phyloP scores from a whole-genome alignment of 1,284 basidiomycete genomes.

The Puccinia brachypodii region DNA sequence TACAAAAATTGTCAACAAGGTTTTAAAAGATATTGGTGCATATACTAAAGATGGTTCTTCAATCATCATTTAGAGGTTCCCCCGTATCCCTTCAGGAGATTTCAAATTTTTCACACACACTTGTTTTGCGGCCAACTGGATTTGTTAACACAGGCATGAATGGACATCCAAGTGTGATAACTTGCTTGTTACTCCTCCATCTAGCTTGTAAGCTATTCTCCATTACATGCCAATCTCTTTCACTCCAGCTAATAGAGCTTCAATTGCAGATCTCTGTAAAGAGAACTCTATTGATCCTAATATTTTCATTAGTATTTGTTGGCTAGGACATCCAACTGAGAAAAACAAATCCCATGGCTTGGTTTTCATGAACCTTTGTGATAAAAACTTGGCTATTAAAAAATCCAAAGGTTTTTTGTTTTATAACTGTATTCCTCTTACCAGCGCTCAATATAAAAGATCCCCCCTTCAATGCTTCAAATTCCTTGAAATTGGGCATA shows the following conservation, averaged over 20 bases:
- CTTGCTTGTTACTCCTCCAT: background rate
- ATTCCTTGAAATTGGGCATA: background rate
- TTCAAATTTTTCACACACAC: background rate
- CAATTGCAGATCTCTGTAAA: background rate
- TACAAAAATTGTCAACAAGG: background rate
- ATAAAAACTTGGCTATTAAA: background rate
- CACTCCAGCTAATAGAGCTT: background rate
- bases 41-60: background rate
- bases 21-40: background rate
- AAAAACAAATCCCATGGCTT: background rate
- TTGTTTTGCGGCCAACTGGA: background rate
- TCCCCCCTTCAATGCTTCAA: background rate
- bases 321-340: background rate
- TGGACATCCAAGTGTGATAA: background rate
- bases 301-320: background rate
- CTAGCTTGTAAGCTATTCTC: background rate
- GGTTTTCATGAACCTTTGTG: background rate
- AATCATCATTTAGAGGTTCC: background rate
- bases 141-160: background rate
- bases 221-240: conserved; percentile 6
- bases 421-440: background rate
- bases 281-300: background rate
- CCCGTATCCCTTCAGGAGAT: background rate
- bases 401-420: background rate
- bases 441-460: background rate